These are phyloP conservation scores for Immersiella caudata DNA, from an alignment of 495 filamentous ascomycete species.

Conservation along the genomic window DNA sequence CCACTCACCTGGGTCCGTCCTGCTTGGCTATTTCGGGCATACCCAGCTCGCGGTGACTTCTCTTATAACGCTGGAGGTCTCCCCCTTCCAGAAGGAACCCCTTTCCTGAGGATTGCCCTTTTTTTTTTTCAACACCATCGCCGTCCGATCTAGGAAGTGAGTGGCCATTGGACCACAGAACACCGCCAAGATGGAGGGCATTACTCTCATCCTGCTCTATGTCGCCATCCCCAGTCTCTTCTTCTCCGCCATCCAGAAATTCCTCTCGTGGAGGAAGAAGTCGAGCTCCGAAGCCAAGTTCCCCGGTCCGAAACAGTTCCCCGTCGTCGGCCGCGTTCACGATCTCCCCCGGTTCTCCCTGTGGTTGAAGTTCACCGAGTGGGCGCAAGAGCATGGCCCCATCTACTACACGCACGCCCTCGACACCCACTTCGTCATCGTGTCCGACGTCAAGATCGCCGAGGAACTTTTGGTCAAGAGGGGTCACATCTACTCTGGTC, in stretches of 20 bases:
- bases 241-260: slow-evolving; percentile 44
- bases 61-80: slow-evolving; percentile 8
- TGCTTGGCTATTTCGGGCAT: slow-evolving; percentile 21
- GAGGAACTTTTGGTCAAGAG: slow-evolving; percentile 57
- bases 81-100: slow-evolving; percentile 16
- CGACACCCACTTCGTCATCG: slow-evolving; percentile 53
- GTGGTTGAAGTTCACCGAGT: slow-evolving; percentile 61
- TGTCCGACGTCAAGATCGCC: slow-evolving; percentile 60
- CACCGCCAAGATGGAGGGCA: slow-evolving; percentile 32
- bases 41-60: neutral
- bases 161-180: neutral
- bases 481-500: slow-evolving; percentile 57
- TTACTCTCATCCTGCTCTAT: slow-evolving; percentile 44
- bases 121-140: neutral
- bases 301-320: slow-evolving; percentile 50
- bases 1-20: slow-evolving; percentile 22
- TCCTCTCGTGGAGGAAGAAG: slow-evolving; percentile 43
- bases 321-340: slow-evolving; percentile 54
- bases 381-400: slow-evolving; percentile 57
- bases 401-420: slow-evolving; percentile 57
- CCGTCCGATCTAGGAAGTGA: neutral
- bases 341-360: slow-evolving; percentile 52
- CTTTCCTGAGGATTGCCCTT: neutral
- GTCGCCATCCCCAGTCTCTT: slow-evolving; percentile 49
- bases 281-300: slow-evolving; percentile 30